A percentile compares a stretch with the other conserved stretches of the same genome.
Evolutionary conservation across 495 filamentous ascomycete species (phyloP).

Genomic region (Barbatosphaeria neglecta): DNA sequence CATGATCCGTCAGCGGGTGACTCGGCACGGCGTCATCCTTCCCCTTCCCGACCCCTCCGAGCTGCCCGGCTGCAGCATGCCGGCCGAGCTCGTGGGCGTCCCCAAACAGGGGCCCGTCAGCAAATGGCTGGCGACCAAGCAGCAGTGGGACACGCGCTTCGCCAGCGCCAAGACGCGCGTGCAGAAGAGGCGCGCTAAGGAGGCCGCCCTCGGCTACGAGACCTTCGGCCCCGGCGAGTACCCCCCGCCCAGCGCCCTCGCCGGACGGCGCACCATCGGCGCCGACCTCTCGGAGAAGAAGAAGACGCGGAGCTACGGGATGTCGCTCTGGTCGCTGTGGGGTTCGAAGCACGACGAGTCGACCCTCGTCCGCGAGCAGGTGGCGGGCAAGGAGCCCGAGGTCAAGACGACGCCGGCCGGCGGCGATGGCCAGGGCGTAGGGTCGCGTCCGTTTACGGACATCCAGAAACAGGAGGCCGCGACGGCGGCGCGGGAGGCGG

Average conservation of each 20-base stretch:
- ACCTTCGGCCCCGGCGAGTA: constrained; percentile 56
- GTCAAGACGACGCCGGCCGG: constrained; percentile 10
- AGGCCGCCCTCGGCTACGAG: constrained; percentile 58
- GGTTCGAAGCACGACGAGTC: constrained; percentile 78
- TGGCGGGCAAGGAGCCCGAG: constrained; percentile 18
- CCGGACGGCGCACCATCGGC: constrained; percentile 48
- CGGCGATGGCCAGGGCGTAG: constrained; percentile 26
- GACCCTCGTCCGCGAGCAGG: constrained; percentile 43
- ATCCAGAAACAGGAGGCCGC: constrained; percentile 17
- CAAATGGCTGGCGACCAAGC: constrained; percentile 69
- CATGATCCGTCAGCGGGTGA: constrained; percentile 84
- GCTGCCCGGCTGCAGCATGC: constrained; percentile 50
- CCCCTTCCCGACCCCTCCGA: constrained; percentile 49
- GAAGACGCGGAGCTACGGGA: constrained; percentile 56
- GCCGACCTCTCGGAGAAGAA: constrained; percentile 31
- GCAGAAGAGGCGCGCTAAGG: constrained; percentile 56
- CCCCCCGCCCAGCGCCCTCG: constrained; percentile 75
- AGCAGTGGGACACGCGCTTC: constrained; percentile 60
- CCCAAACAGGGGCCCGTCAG: constrained; percentile 68
- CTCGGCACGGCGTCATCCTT: constrained; percentile 60
- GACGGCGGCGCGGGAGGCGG: constrained; percentile 1
- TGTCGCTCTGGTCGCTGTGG: constrained; percentile 75
- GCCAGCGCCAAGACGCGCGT: constrained; percentile 52
- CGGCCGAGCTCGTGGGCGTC: constrained; percentile 54
- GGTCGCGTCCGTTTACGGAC: constrained; percentile 24